These are phyloP conservation scores for Paralagenidium karlingii DNA, from an alignment of 352 stramenopile species.

Conservation along the genomic window DNA sequence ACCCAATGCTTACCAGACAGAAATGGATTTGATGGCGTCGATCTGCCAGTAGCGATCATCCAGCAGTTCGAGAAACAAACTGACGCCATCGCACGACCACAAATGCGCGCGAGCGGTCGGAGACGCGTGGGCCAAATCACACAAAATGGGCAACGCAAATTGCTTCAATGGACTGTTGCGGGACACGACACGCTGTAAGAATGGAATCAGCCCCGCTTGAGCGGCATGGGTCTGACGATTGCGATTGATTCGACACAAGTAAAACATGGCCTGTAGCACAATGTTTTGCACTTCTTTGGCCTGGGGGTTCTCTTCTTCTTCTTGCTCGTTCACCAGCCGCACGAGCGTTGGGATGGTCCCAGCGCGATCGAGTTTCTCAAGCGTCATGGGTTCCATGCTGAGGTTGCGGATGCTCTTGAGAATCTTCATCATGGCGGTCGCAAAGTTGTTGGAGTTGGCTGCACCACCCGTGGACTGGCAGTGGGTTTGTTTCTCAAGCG, in stretches of 20 bases:
- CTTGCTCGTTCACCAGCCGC: conserved; percentile 48
- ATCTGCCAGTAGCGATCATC: conserved; percentile 86
- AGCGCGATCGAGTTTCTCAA: conserved; percentile 81
- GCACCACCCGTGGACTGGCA: conserved; percentile 6
- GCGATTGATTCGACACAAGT: conserved; percentile 86
- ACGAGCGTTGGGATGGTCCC: conserved; percentile 82
- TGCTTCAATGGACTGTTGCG: conserved; percentile 83
- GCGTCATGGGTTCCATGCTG: conserved; percentile 83
- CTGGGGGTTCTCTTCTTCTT: not conserved
- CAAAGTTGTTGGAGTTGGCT: conserved; percentile 26
- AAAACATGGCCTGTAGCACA: conserved; percentile 87
- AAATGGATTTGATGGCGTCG: conserved; percentile 82
- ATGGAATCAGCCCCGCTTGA: conserved; percentile 82
- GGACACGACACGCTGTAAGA: conserved; percentile 75
- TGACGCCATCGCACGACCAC: conserved; percentile 68
- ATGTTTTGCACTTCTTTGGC: conserved; percentile 78
- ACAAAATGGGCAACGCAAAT: conserved; percentile 86
- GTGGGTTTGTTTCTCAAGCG: not conserved
- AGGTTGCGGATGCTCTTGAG: conserved; percentile 82
- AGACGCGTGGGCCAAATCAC: conserved; percentile 86
- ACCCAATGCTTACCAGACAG: no score
- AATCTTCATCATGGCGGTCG: conserved; percentile 57
- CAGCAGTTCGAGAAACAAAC: conserved; percentile 80
- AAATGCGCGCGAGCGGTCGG: conserved; percentile 69
- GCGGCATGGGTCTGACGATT: conserved; percentile 84